These are phyloP conservation scores for Stellera chamaejasme DNA, from an alignment of 345 rosid species.

Conservation along the genomic window DNA sequence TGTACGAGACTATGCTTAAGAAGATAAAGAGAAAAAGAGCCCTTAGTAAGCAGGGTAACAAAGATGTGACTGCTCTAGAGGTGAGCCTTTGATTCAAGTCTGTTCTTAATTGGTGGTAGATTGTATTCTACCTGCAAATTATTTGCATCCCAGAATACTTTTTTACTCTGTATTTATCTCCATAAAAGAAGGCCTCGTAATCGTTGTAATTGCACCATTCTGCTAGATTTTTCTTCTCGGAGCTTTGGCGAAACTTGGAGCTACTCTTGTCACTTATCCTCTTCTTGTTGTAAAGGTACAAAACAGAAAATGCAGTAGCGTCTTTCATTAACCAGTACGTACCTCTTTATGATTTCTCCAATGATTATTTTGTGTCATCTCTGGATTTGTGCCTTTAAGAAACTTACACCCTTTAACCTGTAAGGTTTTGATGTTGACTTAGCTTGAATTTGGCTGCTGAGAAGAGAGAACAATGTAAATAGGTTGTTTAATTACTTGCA, in stretches of 20 bases:
- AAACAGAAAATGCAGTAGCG: neutral
- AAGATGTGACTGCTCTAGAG: slow-evolving; percentile 68
- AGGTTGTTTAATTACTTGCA: too few species aligned
- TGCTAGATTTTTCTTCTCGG: slow-evolving; percentile 88
- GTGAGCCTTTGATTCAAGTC: slow-evolving; percentile 22
- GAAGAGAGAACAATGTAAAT: too few species aligned
- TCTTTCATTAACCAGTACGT: neutral
- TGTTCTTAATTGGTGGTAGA: neutral
- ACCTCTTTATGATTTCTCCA: too few species aligned
- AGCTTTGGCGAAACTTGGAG: slow-evolving; percentile 97
- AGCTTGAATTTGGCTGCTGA: too few species aligned
- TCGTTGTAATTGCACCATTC: slow-evolving; percentile 15
- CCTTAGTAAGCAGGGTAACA: slow-evolving; percentile 37
- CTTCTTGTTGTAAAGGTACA: slow-evolving; percentile 85
- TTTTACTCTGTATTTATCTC: too few species aligned
- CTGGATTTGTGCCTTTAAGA: too few species aligned
- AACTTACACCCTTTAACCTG: too few species aligned
- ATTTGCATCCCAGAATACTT: neutral
- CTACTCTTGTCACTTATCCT: slow-evolving; percentile 91
- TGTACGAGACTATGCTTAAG: slow-evolving; percentile 88
- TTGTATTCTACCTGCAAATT: neutral
- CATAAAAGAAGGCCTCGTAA: neutral
- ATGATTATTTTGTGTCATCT: too few species aligned
- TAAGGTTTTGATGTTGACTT: too few species aligned
- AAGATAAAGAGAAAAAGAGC: slow-evolving; percentile 60